A percentile compares a stretch with the other conserved stretches of the same genome.
phyloP scores from a whole-genome alignment of 306 rosid species.

The Malus domestica region DNA sequence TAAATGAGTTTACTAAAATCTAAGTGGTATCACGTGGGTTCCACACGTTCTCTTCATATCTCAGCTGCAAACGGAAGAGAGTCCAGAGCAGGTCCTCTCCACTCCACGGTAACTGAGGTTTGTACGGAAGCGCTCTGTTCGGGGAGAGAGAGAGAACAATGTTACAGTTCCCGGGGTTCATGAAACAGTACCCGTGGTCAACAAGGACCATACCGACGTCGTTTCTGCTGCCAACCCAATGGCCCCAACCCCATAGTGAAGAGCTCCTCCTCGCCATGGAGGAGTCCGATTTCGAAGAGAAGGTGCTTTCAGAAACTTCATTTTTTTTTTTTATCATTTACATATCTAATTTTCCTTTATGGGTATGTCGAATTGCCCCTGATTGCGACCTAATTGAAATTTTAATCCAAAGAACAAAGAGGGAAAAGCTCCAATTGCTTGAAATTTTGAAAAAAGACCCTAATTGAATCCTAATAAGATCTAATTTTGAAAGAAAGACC shows the following conservation, averaged over 20 bases:
- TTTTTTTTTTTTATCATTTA: background rate
- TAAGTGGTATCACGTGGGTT: background rate
- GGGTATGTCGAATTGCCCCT: background rate
- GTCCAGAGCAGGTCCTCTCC: background rate
- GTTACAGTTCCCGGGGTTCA: conserved; percentile 91
- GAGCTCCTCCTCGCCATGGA: conserved; percentile 90
- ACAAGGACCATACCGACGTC: conserved; percentile 77
- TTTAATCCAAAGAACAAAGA: background rate
- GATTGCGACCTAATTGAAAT: background rate
- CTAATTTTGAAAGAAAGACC: background rate
- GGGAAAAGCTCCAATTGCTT: background rate
- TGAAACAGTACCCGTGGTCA: conserved; percentile 80
- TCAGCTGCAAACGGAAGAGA: background rate
- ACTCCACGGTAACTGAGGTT: background rate
- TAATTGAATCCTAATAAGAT: background rate
- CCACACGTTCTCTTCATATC: background rate
- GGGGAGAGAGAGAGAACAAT: conserved; percentile 18
- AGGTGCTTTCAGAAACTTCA: conserved; percentile 33
- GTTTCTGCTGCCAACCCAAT: conserved; percentile 72
- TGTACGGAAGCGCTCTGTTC: background rate
- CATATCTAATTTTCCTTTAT: background rate
- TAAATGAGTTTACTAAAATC: too few relatives aligned
- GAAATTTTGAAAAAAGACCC: background rate
- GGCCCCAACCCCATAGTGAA: conserved; percentile 89
- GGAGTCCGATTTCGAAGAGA: conserved; percentile 78